Percentiles rank a stretch among this genome's conserved stretches.
Evolutionary conservation across 202 grass and related monocot species (phyloP).

Genomic region (Schoenoplectus tabernaemontani): DNA sequence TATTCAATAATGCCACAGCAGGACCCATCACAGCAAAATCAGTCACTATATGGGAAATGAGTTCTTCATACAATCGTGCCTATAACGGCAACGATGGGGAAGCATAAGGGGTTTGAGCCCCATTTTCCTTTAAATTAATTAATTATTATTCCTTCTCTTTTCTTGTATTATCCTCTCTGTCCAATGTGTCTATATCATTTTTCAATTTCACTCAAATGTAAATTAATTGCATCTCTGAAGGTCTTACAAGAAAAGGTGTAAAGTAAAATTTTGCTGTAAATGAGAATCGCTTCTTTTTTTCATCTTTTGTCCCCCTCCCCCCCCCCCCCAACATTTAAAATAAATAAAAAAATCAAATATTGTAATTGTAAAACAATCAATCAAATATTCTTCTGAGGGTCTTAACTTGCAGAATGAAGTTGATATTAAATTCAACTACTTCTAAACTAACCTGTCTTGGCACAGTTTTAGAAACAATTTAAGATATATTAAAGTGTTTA

Average conservation of each 20-base stretch:
- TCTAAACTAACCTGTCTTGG: neutral
- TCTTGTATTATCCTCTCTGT: neutral
- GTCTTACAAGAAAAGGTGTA: slow-evolving; percentile 9
- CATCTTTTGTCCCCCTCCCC: neutral
- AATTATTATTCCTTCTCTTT: neutral
- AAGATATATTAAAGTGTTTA: too few species aligned
- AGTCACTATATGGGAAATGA: slow-evolving; percentile 67
- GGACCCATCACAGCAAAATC: slow-evolving; percentile 39
- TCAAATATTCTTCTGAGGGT: neutral
- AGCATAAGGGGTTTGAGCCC: neutral
- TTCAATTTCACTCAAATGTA: neutral
- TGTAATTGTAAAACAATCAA: too few species aligned
- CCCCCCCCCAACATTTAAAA: neutral
- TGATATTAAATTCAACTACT: neutral
- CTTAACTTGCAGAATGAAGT: neutral
- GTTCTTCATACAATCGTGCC: slow-evolving; percentile 53
- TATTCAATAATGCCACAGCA: slow-evolving; percentile 78
- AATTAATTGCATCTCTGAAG: slow-evolving; percentile 8
- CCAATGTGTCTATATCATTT: neutral
- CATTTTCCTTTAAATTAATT: neutral
- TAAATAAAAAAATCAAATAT: neutral
- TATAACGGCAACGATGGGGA: slow-evolving; percentile 23
- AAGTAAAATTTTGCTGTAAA: slow-evolving; percentile 17
- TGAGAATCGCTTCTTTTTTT: neutral
- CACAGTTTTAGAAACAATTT: too few species aligned